Evolutionary conservation across 2,329 filamentous ascomycete genomes (phyloP), one percentile per base, ranked within the genome.

Genomic region (Colletotrichum australisinense): DNA sequence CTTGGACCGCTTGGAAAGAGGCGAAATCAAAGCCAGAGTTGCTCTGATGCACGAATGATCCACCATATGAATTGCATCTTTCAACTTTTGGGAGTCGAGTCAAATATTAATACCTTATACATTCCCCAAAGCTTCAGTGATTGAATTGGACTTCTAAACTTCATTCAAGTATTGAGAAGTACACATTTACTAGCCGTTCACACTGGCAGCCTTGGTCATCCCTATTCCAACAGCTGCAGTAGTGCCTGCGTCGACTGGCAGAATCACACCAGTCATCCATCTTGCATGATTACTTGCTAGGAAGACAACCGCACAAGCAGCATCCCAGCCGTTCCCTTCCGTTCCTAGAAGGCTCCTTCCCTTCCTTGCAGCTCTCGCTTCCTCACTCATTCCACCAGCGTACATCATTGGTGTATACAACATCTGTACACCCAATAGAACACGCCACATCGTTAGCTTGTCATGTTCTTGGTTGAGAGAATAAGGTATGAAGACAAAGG

Each of bases 381-480:
- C 83, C 5, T 81, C 79, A 8, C 76, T 80, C 84, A 86, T 87
- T 0, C 84, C 83, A 2, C 77, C 78, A 0, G 76, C 75, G 19
- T 81, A 82, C 77, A 86, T 83, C 86, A 87, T 87, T 0, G 86
- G 85, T 0, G 86, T 87, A 69, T 86, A 87, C 0, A 87, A 79
- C 83, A 86, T 86, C 75, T 83, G 5, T 42, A 4, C 22, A 14
- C 52, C 8, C n/a, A 53, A 42, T 42, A 42, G 35, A 42, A 26
- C 22, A 53, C 24, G n/a, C n/a, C 24, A 26, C 38, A 59, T 24
- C 5, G 14, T 57, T 46, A 46, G 42, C 42, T 46, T n/a, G 26
- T 35, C 19, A 6, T 32, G 6, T 59, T 11, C 60, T 19, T 16
- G 8, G 38, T 7, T 14, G 26, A 35, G 30, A n/a, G 30, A 1